Evolutionary conservation across 1,284 basidiomycete genomes (phyloP).

Genomic region (Cryptococcus sp.): DNA sequence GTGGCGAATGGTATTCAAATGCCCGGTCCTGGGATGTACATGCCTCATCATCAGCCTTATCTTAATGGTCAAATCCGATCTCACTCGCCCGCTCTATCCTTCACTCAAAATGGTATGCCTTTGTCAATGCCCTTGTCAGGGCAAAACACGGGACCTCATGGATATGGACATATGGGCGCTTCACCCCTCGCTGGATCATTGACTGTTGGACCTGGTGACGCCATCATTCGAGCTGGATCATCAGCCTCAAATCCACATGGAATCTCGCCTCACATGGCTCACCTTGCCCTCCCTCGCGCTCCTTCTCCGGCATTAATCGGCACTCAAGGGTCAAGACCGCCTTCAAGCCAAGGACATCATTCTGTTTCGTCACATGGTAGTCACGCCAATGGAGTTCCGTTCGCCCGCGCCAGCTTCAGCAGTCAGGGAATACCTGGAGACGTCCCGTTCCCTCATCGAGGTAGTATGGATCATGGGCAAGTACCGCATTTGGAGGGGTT

Average conservation of each 20-base stretch:
- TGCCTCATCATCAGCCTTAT: constrained; percentile 8
- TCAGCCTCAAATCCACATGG: background rate
- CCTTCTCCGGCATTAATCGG: background rate
- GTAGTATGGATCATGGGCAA: background rate
- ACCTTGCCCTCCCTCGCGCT: background rate
- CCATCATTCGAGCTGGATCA: background rate
- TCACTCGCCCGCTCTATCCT: constrained; percentile 12
- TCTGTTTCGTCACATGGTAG: background rate
- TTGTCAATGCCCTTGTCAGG: constrained; percentile 18
- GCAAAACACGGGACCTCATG: constrained; percentile 19
- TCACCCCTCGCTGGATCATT: constrained; percentile 43
- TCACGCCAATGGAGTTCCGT: background rate
- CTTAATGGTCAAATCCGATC: constrained; percentile 13
- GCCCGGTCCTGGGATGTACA: constrained; percentile 23
- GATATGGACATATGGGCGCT: constrained; percentile 24
- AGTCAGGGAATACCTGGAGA: too few relatives aligned
- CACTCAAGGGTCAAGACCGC: background rate
- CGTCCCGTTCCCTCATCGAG: too few relatives aligned
- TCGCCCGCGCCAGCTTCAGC: background rate
- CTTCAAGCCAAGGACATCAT: constrained; percentile 3
- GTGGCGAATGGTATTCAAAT: constrained; percentile 14
- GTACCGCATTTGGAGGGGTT: constrained; percentile 31
- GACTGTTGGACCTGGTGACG: constrained; percentile 16
- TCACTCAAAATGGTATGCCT: constrained; percentile 5
- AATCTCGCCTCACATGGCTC: background rate